Conservation (phyloP, 1,284 basidiomycete genomes). For the Trichosporon ovoides region DNA sequence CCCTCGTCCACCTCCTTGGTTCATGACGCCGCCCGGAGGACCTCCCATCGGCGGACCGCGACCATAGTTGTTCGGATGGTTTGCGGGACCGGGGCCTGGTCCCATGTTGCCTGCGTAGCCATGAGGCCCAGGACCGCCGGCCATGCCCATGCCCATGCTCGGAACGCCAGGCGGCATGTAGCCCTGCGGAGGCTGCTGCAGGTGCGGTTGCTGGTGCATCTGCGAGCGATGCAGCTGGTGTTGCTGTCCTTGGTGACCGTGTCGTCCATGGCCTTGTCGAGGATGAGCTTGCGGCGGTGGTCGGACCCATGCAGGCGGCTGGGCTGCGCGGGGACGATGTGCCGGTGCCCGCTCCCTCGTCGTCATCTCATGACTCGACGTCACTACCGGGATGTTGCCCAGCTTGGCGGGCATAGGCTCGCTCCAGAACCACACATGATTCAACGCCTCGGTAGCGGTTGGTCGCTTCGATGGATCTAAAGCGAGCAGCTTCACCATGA, state of each 20-base stretch:
- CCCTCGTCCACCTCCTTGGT: background rate
- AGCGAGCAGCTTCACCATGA: conserved; percentile 51
- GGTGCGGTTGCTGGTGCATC: background rate
- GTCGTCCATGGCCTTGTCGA: background rate
- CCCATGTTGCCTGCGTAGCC: background rate
- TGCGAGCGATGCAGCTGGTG: background rate
- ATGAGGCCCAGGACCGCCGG: background rate
- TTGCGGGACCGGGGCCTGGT: background rate
- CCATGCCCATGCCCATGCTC: background rate
- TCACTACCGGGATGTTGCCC: conserved; percentile 51
- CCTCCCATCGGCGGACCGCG: conserved; percentile 4
- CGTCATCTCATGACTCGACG: conserved; percentile 44
- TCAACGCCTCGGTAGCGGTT: conserved; percentile 52
- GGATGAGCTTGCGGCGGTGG: conserved; percentile 3
- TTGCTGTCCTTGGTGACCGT: background rate
- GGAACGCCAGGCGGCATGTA: background rate
- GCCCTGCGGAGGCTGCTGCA: background rate
- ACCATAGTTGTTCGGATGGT: background rate
- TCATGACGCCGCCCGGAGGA: background rate
- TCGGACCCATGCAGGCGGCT: conserved; percentile 4
- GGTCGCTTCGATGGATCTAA: conserved; percentile 54
- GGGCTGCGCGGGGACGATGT: background rate
- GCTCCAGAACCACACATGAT: conserved; percentile 62
- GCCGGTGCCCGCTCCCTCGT: conserved; percentile 17
- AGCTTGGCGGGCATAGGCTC: conserved; percentile 78